Evolutionary conservation across 768 basidiomycete species (phyloP).

Genomic region (Gloeophyllum trabeum): DNA sequence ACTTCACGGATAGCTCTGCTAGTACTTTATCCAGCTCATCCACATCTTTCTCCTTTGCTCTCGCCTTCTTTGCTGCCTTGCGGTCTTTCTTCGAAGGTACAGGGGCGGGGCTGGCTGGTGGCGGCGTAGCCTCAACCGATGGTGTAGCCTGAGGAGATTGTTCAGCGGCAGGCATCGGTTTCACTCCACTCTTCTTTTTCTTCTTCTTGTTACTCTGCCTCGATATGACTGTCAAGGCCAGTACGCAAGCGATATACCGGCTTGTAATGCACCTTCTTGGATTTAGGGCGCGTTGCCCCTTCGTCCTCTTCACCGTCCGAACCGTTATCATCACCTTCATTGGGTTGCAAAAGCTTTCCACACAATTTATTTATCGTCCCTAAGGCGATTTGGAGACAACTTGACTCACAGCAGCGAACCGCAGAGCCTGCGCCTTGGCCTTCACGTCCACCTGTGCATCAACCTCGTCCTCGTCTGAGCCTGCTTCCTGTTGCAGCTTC

Average conservation of each 20-base stretch:
- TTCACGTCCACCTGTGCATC: conserved; percentile 1
- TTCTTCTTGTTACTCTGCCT: conserved; percentile 21
- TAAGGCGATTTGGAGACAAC: not conserved
- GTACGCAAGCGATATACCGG: conserved; percentile 7
- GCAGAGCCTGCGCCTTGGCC: conserved; percentile 1
- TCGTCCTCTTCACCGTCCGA: not conserved
- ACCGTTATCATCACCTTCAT: not conserved
- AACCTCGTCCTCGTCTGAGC: conserved; percentile 29
- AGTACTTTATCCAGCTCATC: conserved; percentile 78
- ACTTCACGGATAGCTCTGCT: conserved; percentile 78
- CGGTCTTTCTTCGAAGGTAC: conserved; percentile 32
- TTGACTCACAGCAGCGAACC: conserved; percentile 5
- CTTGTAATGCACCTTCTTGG: conserved; percentile 10
- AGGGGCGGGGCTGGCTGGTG: conserved; percentile 4
- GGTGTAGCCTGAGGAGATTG: conserved; percentile 1
- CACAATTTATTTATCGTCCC: not conserved
- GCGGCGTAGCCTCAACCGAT: conserved; percentile 1
- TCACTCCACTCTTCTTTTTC: conserved; percentile 26
- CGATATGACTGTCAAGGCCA: conserved; percentile 10
- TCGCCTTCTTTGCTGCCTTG: conserved; percentile 48
- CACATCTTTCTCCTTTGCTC: conserved; percentile 46
- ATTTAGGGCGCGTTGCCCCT: conserved; percentile 1
- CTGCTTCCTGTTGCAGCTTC: conserved; percentile 15
- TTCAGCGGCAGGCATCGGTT: not conserved
- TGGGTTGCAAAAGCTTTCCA: not conserved